Evolutionary conservation across 1,284 basidiomycete species (phyloP), one percentile per base, ranked within the genome.

Genomic region (Salmacisia buchloeana): DNA sequence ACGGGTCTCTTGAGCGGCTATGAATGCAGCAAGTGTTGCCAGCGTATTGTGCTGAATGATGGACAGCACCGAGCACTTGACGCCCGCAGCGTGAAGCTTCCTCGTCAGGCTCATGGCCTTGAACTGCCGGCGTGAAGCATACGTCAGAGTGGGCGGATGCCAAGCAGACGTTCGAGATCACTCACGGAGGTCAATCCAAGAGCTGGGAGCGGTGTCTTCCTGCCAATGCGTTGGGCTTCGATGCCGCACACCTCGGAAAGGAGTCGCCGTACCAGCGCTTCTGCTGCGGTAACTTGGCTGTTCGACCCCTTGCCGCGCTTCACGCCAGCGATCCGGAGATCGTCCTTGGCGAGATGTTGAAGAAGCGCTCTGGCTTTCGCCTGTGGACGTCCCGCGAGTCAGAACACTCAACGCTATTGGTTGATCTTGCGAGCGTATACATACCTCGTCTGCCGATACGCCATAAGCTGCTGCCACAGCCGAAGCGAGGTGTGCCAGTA

Each of bases 51-150:
- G 70, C 31, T 69, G 65, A 15, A 75, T 62, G 21, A 81, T 71
- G 38, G 81, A 78, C 2, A 76, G 67, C 18, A 80, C 79, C 25
- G 79, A 73, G 12, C 77, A 67, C 6, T 67, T 31, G 39, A 72
- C 64, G 13, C 74, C 75, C 3, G 66, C 67, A 9, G 67, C 59
- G 33, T 66, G 65, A 12, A 78, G 67, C 34, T 65, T 60, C 39
- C 69, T 67, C 5, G 74, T 66, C 62, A 81, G 72, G 12, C 65
- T 65, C 68, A 80, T 78, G 31, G 80, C 75, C 3, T 77, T 70
- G 52, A 78, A 73, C 49, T 54, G 49, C 2, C 1, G 27, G 7
- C 12, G 18, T 1, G 29, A 33, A 7, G 3, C 12, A 63, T 23
- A n/a, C n/a, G n/a, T n/a, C n/a, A n/a, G n/a, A n/a, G n/a, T n/a